phyloP scores from a whole-genome alignment of 2,329 filamentous ascomycete species.

The Lizonia empirigonia region DNA sequence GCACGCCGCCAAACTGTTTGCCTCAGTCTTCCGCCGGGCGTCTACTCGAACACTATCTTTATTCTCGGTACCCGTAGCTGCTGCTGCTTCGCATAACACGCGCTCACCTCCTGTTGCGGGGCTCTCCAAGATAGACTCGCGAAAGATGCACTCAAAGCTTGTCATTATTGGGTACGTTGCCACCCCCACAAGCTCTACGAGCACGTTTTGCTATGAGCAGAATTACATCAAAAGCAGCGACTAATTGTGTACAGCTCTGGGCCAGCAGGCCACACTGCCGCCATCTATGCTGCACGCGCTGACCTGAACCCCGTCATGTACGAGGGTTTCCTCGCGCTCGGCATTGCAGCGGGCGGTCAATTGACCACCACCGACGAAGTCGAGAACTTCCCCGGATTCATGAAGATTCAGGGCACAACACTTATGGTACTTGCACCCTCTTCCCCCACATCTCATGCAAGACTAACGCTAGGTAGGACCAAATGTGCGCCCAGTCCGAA shows the following conservation, averaged over 20 bases:
- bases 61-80: conserved; percentile 73
- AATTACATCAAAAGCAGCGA: conserved; percentile 22
- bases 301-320: conserved; percentile 95
- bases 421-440: conserved; percentile 68
- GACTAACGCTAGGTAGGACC: conserved; percentile 60
- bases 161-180: conserved; percentile 62
- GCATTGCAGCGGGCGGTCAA: conserved; percentile 94
- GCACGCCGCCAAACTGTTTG: conserved; percentile 85
- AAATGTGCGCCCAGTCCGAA: conserved; percentile 89
- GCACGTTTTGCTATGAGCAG: conserved; percentile 47
- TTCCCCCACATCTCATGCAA: background rate
- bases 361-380: conserved; percentile 98
- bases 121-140: conserved; percentile 47
- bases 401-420: conserved; percentile 82
- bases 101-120: conserved; percentile 54
- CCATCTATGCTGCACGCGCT: conserved; percentile 92
- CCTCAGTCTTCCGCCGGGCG: conserved; percentile 75
- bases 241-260: conserved; percentile 70
- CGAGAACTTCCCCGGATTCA: conserved; percentile 97
- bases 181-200: conserved; percentile 24
- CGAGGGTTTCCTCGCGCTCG: conserved; percentile 97
- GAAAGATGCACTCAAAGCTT: conserved; percentile 89
- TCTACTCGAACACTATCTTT: conserved; percentile 71
- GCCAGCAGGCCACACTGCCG: conserved; percentile 95
- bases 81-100: conserved; percentile 70